Percentiles rank a stretch among this genome's conserved stretches.
Conservation (phyloP, 2,329 filamentous ascomycete genomes). For the Alternaria panax region DNA sequence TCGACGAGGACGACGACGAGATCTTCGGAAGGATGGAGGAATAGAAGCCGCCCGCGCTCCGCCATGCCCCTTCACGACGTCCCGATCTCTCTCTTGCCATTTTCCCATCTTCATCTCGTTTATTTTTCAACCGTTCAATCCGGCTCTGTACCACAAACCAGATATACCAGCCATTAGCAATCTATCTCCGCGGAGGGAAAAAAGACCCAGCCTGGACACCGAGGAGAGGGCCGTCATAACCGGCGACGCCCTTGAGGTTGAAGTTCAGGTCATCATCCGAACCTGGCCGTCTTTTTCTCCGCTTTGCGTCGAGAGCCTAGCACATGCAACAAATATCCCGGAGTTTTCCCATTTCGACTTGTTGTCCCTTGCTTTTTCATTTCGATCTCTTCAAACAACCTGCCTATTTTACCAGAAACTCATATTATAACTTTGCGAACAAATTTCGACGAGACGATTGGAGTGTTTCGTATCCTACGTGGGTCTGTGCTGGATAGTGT, state of each 20-base stretch:
- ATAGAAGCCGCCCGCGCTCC: constrained; percentile 22
- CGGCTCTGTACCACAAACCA: constrained; percentile 46
- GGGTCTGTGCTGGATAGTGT: constrained; percentile 6
- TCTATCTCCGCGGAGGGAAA: constrained; percentile 47
- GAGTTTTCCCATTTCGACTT: constrained; percentile 2
- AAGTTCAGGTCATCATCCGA: constrained; percentile 47
- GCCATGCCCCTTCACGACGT: constrained; percentile 13
- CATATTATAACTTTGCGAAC: constrained; percentile 25
- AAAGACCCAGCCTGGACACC: constrained; percentile 45
- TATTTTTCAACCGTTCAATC: constrained; percentile 21
- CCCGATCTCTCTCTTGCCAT: constrained; percentile 14
- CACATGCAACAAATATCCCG: constrained; percentile 15
- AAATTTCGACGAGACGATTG: constrained; percentile 5
- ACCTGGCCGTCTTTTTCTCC: constrained; percentile 15
- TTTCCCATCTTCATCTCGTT: constrained; percentile 12
- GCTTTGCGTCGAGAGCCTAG: constrained; percentile 48
- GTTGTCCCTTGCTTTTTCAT: background rate
- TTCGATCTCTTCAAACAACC: constrained; percentile 20
- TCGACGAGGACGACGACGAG: constrained; percentile 91
- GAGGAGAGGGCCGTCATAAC: constrained; percentile 49
- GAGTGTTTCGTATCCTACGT: background rate
- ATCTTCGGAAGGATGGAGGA: constrained; percentile 98
- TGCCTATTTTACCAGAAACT: constrained; percentile 23
- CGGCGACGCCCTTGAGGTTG: constrained; percentile 48
- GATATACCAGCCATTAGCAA: constrained; percentile 44